A percentile compares a stretch with the other conserved stretches of the same genome.
These are phyloP conservation scores for Leccinum broughii DNA, from an alignment of 768 basidiomycete species.

Conservation along the genomic window DNA sequence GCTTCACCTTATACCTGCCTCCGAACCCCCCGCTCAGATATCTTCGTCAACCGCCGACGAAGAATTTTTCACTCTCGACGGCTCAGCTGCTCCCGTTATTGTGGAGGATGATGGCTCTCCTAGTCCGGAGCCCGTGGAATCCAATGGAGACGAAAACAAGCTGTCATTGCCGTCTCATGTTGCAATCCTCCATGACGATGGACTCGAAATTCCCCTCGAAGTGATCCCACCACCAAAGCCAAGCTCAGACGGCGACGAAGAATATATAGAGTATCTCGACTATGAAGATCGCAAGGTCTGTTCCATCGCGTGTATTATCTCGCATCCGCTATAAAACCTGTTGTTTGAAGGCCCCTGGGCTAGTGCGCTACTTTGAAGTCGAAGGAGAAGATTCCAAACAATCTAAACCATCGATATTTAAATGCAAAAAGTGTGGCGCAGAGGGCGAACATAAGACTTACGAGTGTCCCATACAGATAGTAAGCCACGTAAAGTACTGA, in stretches of 20 bases:
- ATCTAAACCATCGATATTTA: slow-evolving; percentile 45
- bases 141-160: slow-evolving; percentile 16
- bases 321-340: background rate
- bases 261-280: slow-evolving; percentile 78
- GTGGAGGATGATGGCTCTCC: slow-evolving; percentile 11
- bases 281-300: slow-evolving; percentile 64
- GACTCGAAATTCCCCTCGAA: slow-evolving; percentile 39
- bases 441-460: slow-evolving; percentile 69
- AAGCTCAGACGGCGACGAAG: slow-evolving; percentile 56
- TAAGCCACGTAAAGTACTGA: slow-evolving; percentile 37
- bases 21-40: slow-evolving; percentile 32
- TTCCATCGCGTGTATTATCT: slow-evolving; percentile 1
- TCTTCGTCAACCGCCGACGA: slow-evolving; percentile 20
- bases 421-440: slow-evolving; percentile 78
- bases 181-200: slow-evolving; percentile 42
- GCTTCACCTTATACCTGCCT: slow-evolving; percentile 39
- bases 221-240: slow-evolving; percentile 44
- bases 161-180: slow-evolving; percentile 74
- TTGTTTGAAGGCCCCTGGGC: slow-evolving; percentile 43
- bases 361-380: slow-evolving; percentile 67
- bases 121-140: slow-evolving; percentile 16
- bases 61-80: slow-evolving; percentile 53
- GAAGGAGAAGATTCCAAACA: slow-evolving; percentile 39
- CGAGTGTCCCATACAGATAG: slow-evolving; percentile 72
- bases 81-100: slow-evolving; percentile 40